Base-by-base conservation (phyloP, 2,329 filamentous ascomycete species). In the Microsporum audouinii region DNA sequence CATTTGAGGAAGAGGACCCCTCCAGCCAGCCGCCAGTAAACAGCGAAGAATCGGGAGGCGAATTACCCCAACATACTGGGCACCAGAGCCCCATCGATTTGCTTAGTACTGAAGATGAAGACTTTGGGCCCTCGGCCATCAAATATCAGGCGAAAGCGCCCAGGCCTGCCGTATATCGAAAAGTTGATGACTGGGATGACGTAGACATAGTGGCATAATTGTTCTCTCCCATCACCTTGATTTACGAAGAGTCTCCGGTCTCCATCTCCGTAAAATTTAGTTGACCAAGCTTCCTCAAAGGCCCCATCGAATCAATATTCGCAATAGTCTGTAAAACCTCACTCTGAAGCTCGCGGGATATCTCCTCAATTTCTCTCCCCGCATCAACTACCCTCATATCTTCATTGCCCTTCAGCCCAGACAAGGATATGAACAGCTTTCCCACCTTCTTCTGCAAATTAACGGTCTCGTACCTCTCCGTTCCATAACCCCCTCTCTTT, bases 391-490 rank as follows among this genome's bases (percentile, higher is more conserved):
- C 71, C 36, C 76, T 73, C 61, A 85, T 79, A 63, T 83, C 78
- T 34, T 79, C 77, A 31, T 75, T 75, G 62, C 80, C 78, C 58
- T 78, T 76, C 41, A 71, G 68, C 60, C 73, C 67, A 64, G 79
- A 75, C 66, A 86, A 68, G 10, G 76, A 76, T 45, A 75, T 81
- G 72, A 95, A 96, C 57, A 95, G 72, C 64, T 85, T 82, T 23
- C 89, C 78, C 12, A 97, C 94, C 7, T 84, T 82, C 63, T 81
- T 78, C 76, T 99, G 94, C 84, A 96, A 88, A 69, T 86, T 84
- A 63, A 82, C 82, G 71, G 84, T 87, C 77, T 99, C 94, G 70
- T 97, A 99, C 64, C 89, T 81, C 78, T 99, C 94, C 17, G 81
- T 82, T 0, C 94, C 94, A 78, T 87, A 99, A 0, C 90, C 92